Evolutionary conservation across 2,329 filamentous ascomycete genomes (phyloP).

Genomic region (Lachnellula cervina): DNA sequence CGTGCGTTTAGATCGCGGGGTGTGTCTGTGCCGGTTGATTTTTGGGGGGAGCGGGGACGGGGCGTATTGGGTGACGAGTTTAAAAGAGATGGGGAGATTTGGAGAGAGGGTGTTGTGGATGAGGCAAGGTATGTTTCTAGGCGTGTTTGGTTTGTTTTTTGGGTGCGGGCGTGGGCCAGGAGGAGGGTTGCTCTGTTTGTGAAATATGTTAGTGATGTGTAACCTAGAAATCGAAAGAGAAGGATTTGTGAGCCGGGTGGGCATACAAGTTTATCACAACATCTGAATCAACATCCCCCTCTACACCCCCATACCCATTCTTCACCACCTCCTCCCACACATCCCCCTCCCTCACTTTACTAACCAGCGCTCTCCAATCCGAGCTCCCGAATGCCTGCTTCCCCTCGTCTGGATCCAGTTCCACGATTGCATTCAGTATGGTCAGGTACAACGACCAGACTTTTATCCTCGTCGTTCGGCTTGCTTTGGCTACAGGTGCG

Average conservation of each 20-base stretch:
- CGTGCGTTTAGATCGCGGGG: conserved; percentile 78
- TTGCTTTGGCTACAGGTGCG: conserved; percentile 70
- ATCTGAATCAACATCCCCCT: conserved; percentile 89
- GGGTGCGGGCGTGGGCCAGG: conserved; percentile 81
- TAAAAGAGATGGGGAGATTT: conserved; percentile 59
- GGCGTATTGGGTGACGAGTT: conserved; percentile 42
- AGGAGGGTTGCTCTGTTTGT: conserved; percentile 72
- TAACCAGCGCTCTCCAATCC: conserved; percentile 77
- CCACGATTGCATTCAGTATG: conserved; percentile 83
- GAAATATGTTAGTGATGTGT: conserved; percentile 19
- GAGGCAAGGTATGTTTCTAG: conserved; percentile 86
- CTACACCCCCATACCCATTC: conserved; percentile 80
- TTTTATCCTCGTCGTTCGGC: conserved; percentile 80
- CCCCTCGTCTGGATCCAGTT: conserved; percentile 84
- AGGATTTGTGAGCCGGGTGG: not conserved
- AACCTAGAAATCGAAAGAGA: conserved; percentile 5
- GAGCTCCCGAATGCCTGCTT: conserved; percentile 81
- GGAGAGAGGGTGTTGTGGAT: conserved; percentile 66
- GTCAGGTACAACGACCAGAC: conserved; percentile 97
- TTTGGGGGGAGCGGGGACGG: conserved; percentile 57
- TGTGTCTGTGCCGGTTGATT: conserved; percentile 64
- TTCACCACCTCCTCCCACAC: conserved; percentile 93
- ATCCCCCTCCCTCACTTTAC: conserved; percentile 79
- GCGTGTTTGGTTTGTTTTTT: conserved; percentile 77
- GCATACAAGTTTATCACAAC: conserved; percentile 83